phyloP scores from a whole-genome alignment of 2,329 filamentous ascomycete genomes.

The Epichloe bromicola region DNA sequence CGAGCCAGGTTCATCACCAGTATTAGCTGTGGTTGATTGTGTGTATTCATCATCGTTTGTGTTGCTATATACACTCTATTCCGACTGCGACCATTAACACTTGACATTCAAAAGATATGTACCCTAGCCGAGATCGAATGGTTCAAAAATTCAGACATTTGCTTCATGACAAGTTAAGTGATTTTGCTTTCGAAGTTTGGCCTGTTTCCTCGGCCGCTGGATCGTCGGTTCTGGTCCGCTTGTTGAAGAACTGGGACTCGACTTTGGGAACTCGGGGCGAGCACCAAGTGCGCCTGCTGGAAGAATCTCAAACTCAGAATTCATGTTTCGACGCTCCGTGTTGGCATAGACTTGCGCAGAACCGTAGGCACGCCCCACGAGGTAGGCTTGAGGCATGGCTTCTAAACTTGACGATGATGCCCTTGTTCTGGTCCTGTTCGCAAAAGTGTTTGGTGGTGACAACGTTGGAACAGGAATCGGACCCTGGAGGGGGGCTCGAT shows the following conservation, averaged over 20 bases:
- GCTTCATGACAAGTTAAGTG: neutral
- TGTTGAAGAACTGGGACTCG: neutral
- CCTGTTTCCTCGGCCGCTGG: neutral
- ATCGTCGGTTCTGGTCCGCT: neutral
- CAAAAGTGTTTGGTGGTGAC: neutral
- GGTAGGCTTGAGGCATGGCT: no score
- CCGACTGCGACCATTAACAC: neutral
- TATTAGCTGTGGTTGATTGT: no score
- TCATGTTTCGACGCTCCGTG: slow-evolving; percentile 1
- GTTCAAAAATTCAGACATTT: neutral
- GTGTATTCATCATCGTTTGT: neutral
- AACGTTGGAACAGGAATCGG: neutral
- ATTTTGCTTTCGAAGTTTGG: neutral
- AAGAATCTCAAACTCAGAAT: slow-evolving; percentile 7
- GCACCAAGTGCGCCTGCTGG: slow-evolving; percentile 6
- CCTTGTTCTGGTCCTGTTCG: neutral
- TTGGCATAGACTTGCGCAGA: slow-evolving; percentile 8
- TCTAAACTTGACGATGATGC: neutral
- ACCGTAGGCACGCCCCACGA: slow-evolving; percentile 2
- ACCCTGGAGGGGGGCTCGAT: neutral
- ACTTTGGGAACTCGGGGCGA: slow-evolving; percentile 3
- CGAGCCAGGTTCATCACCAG: no score
- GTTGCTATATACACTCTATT: neutral
- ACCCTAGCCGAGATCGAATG: slow-evolving; percentile 1
- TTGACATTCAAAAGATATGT: slow-evolving; percentile 1